These are phyloP conservation scores for Pseudoneurospora amorphoporcata DNA, from an alignment of 495 filamentous ascomycete genomes.

Conservation along the genomic window DNA sequence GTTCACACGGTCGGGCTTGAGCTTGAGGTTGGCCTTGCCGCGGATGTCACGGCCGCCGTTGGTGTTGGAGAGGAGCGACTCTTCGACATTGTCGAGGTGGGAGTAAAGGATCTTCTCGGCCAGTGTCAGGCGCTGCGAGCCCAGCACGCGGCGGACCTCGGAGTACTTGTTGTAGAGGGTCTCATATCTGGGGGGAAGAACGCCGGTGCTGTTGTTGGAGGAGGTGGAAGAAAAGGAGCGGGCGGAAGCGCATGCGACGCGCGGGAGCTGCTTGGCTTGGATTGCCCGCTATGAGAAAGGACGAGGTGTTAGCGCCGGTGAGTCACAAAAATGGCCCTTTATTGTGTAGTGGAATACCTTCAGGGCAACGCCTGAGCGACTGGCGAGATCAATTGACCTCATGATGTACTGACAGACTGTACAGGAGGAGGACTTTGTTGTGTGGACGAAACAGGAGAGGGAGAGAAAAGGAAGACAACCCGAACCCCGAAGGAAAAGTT, in stretches of 20 bases:
- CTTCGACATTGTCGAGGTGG: conserved; percentile 78
- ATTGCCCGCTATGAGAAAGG: conserved; percentile 16
- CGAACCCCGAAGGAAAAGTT: not conserved
- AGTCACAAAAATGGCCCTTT: not conserved
- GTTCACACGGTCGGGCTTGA: conserved; percentile 94
- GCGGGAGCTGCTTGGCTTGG: conserved; percentile 16
- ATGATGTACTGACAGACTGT: conserved; percentile 13
- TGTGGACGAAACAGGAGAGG: conserved; percentile 6
- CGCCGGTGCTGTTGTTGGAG: conserved; percentile 12
- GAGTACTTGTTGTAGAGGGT: conserved; percentile 36
- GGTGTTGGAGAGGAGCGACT: conserved; percentile 69
- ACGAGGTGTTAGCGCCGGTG: not conserved
- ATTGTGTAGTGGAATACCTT: conserved; percentile 12
- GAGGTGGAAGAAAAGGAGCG: conserved; percentile 13
- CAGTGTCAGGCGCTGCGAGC: conserved; percentile 63
- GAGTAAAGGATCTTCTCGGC: conserved; percentile 98
- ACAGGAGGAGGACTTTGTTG: not conserved
- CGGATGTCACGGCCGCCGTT: conserved; percentile 72
- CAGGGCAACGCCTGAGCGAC: conserved; percentile 25
- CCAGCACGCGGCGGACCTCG: conserved; percentile 62
- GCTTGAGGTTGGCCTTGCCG: conserved; percentile 85
- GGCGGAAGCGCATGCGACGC: conserved; percentile 3
- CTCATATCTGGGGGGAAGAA: conserved; percentile 36
- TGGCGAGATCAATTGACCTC: conserved; percentile 31
- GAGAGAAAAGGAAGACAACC: conserved; percentile 3